Evolutionary conservation across 495 filamentous ascomycete species (phyloP).

Genomic region (Neurospora sp.): DNA sequence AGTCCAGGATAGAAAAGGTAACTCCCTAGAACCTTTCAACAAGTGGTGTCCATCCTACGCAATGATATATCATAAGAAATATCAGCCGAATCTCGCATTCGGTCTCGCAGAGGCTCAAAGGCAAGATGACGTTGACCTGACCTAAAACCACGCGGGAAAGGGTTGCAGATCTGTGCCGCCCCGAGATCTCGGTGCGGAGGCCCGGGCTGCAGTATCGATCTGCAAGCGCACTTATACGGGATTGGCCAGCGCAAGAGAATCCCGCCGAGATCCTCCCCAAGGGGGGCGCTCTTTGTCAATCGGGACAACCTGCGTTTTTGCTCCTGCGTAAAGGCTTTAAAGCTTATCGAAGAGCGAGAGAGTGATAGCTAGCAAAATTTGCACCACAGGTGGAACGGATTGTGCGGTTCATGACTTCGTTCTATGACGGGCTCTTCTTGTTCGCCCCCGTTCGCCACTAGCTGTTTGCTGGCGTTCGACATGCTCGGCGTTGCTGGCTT

Average conservation of each 20-base stretch:
- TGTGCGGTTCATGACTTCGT: no score
- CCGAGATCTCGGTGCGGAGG: neutral
- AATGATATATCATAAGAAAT: neutral
- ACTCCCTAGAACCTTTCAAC: neutral
- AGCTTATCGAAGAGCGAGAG: no score
- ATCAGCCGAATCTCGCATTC: neutral
- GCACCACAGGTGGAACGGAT: no score
- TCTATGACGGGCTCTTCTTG: no score
- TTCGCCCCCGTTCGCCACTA: no score
- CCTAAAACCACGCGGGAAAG: neutral
- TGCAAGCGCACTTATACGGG: neutral
- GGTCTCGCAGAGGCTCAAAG: neutral
- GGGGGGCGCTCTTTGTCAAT: neutral
- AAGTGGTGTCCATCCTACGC: neutral
- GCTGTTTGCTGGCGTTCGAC: no score
- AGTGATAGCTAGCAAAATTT: no score
- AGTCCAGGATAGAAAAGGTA: neutral
- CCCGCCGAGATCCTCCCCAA: neutral
- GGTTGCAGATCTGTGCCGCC: neutral
- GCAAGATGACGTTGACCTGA: neutral
- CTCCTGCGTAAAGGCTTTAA: no score
- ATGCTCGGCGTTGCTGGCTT: no score
- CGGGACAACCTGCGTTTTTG: neutral
- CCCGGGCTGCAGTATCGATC: neutral
- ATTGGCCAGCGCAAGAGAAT: neutral